A percentile compares a stretch with the other conserved stretches of the same genome.
phyloP scores from a whole-genome alignment of 441 rosid genomes.

The Adansonia madagascariensis region DNA sequence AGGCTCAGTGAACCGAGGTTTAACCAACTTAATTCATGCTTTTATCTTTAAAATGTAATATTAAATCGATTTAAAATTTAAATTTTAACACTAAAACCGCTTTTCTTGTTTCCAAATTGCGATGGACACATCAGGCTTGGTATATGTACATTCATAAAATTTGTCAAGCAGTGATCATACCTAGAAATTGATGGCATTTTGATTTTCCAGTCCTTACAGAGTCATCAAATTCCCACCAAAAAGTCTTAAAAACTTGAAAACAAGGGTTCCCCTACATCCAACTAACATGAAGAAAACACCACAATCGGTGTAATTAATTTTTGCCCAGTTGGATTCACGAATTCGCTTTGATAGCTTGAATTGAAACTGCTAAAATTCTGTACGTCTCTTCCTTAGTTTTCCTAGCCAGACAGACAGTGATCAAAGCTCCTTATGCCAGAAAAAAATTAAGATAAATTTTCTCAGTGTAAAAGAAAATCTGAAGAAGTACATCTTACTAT shows the following conservation, averaged over 20 bases:
- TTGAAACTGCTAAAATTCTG: too few relatives aligned
- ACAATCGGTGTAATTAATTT: neutral
- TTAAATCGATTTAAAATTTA: too few relatives aligned
- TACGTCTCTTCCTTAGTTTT: neutral
- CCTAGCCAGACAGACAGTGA: neutral
- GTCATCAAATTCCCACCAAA: slow-evolving; percentile 12
- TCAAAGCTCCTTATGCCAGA: neutral
- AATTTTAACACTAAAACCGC: too few relatives aligned
- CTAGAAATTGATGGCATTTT: neutral
- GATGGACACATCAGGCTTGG: too few relatives aligned
- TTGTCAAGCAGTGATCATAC: slow-evolving; percentile 27
- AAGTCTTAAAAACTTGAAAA: slow-evolving; percentile 16
- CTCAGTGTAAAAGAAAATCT: too few relatives aligned
- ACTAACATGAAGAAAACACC: slow-evolving; percentile 28
- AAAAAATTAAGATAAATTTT: too few relatives aligned
- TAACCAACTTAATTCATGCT: too few relatives aligned
- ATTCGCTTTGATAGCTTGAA: neutral
- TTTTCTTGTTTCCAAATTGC: too few relatives aligned
- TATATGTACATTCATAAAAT: neutral
- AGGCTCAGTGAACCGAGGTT: too few relatives aligned
- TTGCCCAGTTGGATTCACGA: neutral
- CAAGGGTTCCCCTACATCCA: slow-evolving; percentile 28
- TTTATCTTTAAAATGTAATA: neutral
- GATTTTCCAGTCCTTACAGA: neutral
- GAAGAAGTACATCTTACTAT: too few relatives aligned